These are phyloP conservation scores for Zygnema circumcarinatum DNA, from an alignment of 139 green algal genomes.

Conservation along the genomic window DNA sequence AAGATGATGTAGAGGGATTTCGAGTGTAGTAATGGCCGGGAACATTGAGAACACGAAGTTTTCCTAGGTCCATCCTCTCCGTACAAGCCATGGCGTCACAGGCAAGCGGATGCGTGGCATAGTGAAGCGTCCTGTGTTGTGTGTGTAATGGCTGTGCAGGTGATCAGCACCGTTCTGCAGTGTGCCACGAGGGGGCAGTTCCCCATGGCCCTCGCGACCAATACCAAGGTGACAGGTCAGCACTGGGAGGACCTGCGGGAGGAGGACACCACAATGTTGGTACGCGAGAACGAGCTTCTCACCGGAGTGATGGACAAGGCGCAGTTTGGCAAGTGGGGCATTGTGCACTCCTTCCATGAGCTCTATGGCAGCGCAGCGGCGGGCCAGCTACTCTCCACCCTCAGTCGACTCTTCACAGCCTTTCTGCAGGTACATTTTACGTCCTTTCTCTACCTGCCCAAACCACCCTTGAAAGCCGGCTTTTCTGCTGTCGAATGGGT, in stretches of 20 bases:
- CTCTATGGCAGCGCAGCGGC: conserved; percentile 85
- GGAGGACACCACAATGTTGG: conserved; percentile 51
- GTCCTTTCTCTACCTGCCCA: too few relatives aligned
- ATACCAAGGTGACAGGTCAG: conserved; percentile 77
- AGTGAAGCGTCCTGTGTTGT: too few relatives aligned
- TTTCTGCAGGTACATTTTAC: conserved; percentile 67
- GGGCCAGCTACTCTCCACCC: conserved; percentile 77
- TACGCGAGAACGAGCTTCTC: conserved; percentile 74
- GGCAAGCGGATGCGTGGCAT: too few relatives aligned
- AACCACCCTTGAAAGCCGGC: too few relatives aligned
- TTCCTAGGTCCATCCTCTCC: too few relatives aligned
- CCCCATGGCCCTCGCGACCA: conserved; percentile 76
- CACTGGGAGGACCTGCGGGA: conserved; percentile 78
- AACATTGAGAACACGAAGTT: too few relatives aligned
- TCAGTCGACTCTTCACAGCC: conserved; percentile 87
- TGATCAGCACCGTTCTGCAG: conserved; percentile 79
- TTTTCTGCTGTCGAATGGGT: too few relatives aligned
- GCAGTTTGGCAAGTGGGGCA: conserved; percentile 89
- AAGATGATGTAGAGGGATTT: too few relatives aligned
- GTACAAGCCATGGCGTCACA: too few relatives aligned
- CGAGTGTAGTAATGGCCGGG: too few relatives aligned
- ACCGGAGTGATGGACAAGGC: conserved; percentile 93
- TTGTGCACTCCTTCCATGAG: conserved; percentile 92
- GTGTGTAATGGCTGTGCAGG: too few relatives aligned
- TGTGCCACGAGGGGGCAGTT: conserved; percentile 78